Evolutionary conservation across 352 stramenopile species (phyloP).

Genomic region (Phytophthora tentaculata): DNA sequence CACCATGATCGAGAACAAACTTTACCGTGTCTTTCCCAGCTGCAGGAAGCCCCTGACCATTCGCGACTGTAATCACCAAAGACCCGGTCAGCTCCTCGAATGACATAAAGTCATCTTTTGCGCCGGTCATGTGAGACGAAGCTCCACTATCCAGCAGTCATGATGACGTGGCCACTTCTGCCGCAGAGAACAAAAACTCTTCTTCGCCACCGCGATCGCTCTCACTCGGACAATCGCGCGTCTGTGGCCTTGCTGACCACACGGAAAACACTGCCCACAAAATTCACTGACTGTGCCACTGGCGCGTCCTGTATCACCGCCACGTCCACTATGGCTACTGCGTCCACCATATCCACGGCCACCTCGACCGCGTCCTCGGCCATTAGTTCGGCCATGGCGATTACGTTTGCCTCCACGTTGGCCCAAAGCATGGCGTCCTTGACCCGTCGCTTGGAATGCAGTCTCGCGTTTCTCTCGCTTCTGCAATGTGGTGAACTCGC

Average conservation of each 20-base stretch:
- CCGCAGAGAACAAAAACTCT: slow-evolving; percentile 20
- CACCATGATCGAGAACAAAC: not conserved
- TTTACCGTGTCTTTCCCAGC: not conserved
- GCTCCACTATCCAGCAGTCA: slow-evolving; percentile 8
- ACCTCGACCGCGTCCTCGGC: not conserved
- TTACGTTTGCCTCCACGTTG: not conserved
- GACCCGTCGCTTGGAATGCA: slow-evolving; percentile 10
- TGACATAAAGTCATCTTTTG: not conserved
- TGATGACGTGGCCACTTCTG: not conserved
- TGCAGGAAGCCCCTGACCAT: not conserved
- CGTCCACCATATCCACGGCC: not conserved
- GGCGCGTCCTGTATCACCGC: not conserved
- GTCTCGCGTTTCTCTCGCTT: slow-evolving; percentile 19
- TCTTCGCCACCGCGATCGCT: not conserved
- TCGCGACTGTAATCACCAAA: slow-evolving; percentile 2
- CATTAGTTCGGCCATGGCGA: not conserved
- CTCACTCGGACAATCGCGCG: not conserved
- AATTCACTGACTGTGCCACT: not conserved
- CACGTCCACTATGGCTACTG: not conserved
- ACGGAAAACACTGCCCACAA: slow-evolving; percentile 3
- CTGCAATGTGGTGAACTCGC: slow-evolving; percentile 14
- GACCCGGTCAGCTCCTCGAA: not conserved
- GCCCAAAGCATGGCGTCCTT: not conserved
- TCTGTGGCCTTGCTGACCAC: slow-evolving; percentile 14
- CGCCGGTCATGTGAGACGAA: slow-evolving; percentile 3